phyloP scores from a whole-genome alignment of 371 early-diverging fungal species.

The Actinomucor elegans region DNA sequence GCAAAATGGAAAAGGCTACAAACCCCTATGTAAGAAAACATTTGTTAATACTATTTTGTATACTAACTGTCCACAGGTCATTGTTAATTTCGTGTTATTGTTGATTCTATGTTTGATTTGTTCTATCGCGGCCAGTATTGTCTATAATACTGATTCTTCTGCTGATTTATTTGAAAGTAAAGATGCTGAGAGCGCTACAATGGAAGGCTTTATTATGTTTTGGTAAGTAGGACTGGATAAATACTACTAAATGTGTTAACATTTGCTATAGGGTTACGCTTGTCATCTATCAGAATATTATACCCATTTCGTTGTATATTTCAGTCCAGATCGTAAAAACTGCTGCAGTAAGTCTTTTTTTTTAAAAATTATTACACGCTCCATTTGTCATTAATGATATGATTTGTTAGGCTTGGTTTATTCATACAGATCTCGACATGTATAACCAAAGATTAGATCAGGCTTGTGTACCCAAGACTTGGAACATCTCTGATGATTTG shows the following conservation, averaged over 20 bases:
- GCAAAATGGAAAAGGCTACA: conserved; percentile 92
- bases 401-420: conserved; percentile 66
- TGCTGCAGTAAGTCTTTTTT: conserved; percentile 42
- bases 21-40: conserved; percentile 78
- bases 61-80: too few species aligned
- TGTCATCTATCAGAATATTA: conserved; percentile 55
- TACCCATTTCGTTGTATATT: conserved; percentile 95
- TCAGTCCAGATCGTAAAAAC: conserved; percentile 93
- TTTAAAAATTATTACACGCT: too few species aligned
- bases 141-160: conserved; percentile 30
- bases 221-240: too few species aligned
- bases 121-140: conserved; percentile 62
- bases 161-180: conserved; percentile 34
- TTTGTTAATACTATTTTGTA: not conserved
- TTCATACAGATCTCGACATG: conserved; percentile 85
- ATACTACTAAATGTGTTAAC: too few species aligned
- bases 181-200: conserved; percentile 41
- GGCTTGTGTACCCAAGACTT: conserved; percentile 85
- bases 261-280: conserved; percentile 35
- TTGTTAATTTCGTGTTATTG: conserved; percentile 46
- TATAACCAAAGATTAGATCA: conserved; percentile 78
- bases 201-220: conserved; percentile 56
- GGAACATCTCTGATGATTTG: conserved; percentile 83
- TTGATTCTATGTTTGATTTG: conserved; percentile 66
- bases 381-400: too few species aligned